Evolutionary conservation across 768 basidiomycete genomes (phyloP).

Genomic region (Leccinum boreale): DNA sequence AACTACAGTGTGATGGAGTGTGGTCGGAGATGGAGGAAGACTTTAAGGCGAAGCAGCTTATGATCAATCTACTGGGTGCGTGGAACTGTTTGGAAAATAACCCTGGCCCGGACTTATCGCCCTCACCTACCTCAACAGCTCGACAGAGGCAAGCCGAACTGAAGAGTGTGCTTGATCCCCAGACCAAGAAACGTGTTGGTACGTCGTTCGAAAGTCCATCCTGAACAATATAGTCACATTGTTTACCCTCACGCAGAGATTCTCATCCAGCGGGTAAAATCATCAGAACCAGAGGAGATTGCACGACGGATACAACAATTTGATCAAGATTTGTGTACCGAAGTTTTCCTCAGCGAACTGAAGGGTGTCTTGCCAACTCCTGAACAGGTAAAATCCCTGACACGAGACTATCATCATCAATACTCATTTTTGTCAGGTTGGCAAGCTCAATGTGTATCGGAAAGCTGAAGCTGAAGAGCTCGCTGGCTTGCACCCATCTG

Average conservation of each 20-base stretch:
- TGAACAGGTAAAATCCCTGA: conserved; percentile 59
- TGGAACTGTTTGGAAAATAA: conserved; percentile 4
- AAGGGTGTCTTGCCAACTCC: conserved; percentile 87
- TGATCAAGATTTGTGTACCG: conserved; percentile 82
- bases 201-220: conserved; percentile 30
- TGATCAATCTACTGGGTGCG: conserved; percentile 83
- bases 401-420: neutral
- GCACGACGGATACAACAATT: conserved; percentile 81
- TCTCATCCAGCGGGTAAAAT: conserved; percentile 83
- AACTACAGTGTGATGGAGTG: conserved; percentile 80
- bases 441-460: conserved; percentile 86
- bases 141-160: conserved; percentile 86
- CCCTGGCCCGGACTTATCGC: neutral
- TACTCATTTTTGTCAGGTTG: conserved; percentile 48
- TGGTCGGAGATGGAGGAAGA: conserved; percentile 98
- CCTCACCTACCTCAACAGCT: conserved; percentile 40
- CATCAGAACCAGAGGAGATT: conserved; percentile 82
- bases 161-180: conserved; percentile 85
- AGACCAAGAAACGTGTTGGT: conserved; percentile 94
- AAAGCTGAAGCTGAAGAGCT: conserved; percentile 86
- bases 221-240: neutral
- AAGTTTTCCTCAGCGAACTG: conserved; percentile 86
- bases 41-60: conserved; percentile 94
- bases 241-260: conserved; percentile 58
- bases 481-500: conserved; percentile 85